Evolutionary conservation across 192 early-diverging fungal genomes (phyloP).

Genomic region (Fimicolochytrium jonesii): DNA sequence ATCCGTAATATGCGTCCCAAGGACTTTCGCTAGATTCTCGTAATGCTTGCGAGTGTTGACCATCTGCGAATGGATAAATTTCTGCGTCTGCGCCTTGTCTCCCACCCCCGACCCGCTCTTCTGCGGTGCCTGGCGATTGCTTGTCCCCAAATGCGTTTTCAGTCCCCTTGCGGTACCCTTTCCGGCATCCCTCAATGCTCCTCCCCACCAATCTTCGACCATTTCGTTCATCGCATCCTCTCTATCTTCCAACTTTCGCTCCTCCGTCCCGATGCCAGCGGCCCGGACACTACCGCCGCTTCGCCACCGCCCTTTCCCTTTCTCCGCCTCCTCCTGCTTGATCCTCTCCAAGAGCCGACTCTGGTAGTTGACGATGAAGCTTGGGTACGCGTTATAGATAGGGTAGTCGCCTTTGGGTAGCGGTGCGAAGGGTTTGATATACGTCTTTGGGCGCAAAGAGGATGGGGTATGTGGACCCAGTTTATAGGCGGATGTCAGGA

Average conservation of each 20-base stretch:
- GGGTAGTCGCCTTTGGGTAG: slow-evolving; percentile 44
- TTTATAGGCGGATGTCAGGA: slow-evolving; percentile 32
- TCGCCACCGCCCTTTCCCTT: too few relatives aligned
- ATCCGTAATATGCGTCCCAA: not conserved
- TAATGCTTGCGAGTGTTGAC: too few relatives aligned
- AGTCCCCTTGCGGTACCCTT: too few relatives aligned
- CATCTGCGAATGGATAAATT: too few relatives aligned
- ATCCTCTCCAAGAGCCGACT: slow-evolving; percentile 45
- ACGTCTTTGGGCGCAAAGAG: slow-evolving; percentile 21
- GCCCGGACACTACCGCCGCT: too few relatives aligned
- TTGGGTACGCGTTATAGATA: slow-evolving; percentile 48
- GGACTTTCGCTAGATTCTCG: not conserved
- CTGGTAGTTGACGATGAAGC: slow-evolving; percentile 55
- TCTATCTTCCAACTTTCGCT: too few relatives aligned
- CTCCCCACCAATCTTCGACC: too few relatives aligned
- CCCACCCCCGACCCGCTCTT: not conserved
- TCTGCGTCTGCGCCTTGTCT: not conserved
- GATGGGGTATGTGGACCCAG: slow-evolving; percentile 31
- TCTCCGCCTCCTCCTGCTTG: slow-evolving; percentile 46
- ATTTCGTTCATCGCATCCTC: too few relatives aligned
- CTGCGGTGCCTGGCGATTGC: not conserved
- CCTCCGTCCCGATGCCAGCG: too few relatives aligned
- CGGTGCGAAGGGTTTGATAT: slow-evolving; percentile 39
- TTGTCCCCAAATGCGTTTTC: too few relatives aligned
- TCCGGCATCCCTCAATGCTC: too few relatives aligned